A percentile compares a stretch with the other conserved stretches of the same genome.
phyloP scores from a whole-genome alignment of 129 eudicot genomes.

The carrot (Daucus carota) region DH1_v3.0 NC_030386.2:7744001-7744500 shows the following conservation, averaged over 20 bases:
- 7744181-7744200: neutral
- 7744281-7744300: neutral
- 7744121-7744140: too few relatives aligned
- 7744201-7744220: neutral
- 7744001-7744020: too few relatives aligned
- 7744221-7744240: neutral
- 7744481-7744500: neutral
- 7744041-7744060: too few relatives aligned
- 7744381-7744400: constrained; percentile 69
- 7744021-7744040: too few relatives aligned
- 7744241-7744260: neutral
- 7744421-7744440: neutral
- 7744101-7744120: too few relatives aligned
- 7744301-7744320: neutral
- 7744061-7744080: too few relatives aligned
- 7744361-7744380: constrained; percentile 35
- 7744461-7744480: neutral
- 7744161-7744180: neutral
- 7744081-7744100: too few relatives aligned
- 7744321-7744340: neutral
- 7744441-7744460: neutral
- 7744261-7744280: neutral
- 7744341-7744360: neutral
- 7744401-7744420: constrained; percentile 49
- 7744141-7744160: too few relatives aligned